Conservation (phyloP, 148 eudicot genomes). For the Selenicereus undatus region DNA sequence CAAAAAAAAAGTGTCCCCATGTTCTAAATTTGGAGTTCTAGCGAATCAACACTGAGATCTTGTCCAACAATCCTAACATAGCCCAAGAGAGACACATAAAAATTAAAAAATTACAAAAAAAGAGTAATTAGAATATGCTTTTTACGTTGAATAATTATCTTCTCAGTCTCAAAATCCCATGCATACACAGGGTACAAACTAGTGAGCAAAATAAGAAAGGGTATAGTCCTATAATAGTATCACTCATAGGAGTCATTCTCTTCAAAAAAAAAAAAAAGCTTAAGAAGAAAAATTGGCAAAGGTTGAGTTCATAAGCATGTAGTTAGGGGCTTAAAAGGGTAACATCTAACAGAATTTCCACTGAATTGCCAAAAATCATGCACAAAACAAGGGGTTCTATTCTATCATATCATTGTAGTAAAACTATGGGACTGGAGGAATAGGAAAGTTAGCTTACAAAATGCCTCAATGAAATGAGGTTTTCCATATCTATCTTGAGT, state of each 20-base stretch:
- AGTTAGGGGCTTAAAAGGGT: neutral
- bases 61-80: too few species aligned
- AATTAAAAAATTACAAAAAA: too few species aligned
- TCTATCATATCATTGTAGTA: neutral
- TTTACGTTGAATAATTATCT: too few species aligned
- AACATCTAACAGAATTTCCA: neutral
- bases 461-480: neutral
- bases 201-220: neutral
- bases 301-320: neutral
- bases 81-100: too few species aligned
- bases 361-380: neutral
- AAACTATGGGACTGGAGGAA: neutral
- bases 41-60: too few species aligned
- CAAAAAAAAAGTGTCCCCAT: too few species aligned
- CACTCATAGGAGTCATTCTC: neutral
- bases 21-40: too few species aligned
- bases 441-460: neutral
- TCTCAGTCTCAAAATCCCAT: too few species aligned
- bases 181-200: too few species aligned
- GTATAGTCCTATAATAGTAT: neutral
- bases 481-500: neutral
- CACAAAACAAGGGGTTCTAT: neutral
- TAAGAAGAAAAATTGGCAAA: neutral
- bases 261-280: neutral
- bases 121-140: too few species aligned